These are phyloP conservation scores for Mycena kentingensis DNA, from an alignment of 768 basidiomycete genomes.

Conservation along the genomic window DNA sequence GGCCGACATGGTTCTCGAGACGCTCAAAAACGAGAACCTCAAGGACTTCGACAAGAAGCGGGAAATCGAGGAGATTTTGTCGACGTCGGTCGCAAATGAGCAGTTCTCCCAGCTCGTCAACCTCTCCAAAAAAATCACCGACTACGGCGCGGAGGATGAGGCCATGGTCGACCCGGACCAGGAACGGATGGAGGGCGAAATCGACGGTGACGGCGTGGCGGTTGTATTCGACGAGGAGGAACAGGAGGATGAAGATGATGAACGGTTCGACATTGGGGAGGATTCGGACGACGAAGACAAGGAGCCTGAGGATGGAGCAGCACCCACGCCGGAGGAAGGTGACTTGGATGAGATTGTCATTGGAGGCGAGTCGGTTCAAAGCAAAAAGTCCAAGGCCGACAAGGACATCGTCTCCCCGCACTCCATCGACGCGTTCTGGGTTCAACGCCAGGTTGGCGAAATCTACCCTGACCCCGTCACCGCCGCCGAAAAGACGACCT, in stretches of 20 bases:
- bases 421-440: conserved; percentile 96
- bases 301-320: conserved; percentile 47
- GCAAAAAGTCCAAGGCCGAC: conserved; percentile 59
- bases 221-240: conserved; percentile 98
- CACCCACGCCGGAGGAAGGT: conserved; percentile 46
- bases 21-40: conserved; percentile 82
- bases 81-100: conserved; percentile 64
- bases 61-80: conserved; percentile 79
- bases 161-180: conserved; percentile 73
- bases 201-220: conserved; percentile 94
- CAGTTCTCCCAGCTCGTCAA: conserved; percentile 80
- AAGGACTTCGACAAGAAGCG: conserved; percentile 98
- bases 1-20: conserved; percentile 88
- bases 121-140: conserved; percentile 93
- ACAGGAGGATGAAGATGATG: conserved; percentile 90
- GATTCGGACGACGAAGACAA: conserved; percentile 79
- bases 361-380: conserved; percentile 62
- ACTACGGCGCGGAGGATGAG: conserved; percentile 90
- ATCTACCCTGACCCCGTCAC: conserved; percentile 94
- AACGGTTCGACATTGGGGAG: conserved; percentile 84
- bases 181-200: conserved; percentile 90
- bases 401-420: conserved; percentile 87
- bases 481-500: conserved; percentile 85
- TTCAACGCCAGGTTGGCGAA: conserved; percentile 87
- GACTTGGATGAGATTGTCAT: conserved; percentile 76